Conservation (phyloP, 331 rosid species). For the Rhamnella rubrinervis region DNA sequence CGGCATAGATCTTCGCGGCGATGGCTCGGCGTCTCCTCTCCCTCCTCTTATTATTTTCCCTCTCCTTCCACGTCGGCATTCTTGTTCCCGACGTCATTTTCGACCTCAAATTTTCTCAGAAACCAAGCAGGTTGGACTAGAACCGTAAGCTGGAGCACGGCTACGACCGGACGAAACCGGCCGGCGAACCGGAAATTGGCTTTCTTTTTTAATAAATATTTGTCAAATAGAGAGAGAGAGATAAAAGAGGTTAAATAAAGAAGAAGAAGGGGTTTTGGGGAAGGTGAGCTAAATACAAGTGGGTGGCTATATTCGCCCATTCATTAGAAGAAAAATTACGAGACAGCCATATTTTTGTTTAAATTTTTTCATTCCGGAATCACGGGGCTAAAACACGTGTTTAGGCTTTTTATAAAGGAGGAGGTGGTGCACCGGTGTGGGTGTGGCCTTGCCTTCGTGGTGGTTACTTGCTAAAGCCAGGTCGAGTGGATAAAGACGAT, state of each 20-base stretch:
- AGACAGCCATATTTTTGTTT: slow-evolving; percentile 18
- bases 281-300: slow-evolving; percentile 30
- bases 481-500: not conserved
- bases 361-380: slow-evolving; percentile 21
- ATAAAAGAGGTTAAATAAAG: not conserved
- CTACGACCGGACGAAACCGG: not conserved
- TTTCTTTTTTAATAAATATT: not conserved
- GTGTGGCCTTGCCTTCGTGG: slow-evolving; percentile 15
- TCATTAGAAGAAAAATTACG: slow-evolving; percentile 5
- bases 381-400: slow-evolving; percentile 49
- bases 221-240: slow-evolving; percentile 2
- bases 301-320: not conserved
- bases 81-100: slow-evolving; percentile 84
- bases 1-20: slow-evolving; percentile 93
- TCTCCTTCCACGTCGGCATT: slow-evolving; percentile 98
- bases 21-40: slow-evolving; percentile 94
- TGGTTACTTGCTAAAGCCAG: not conserved
- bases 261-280: not conserved
- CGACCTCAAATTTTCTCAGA: not conserved
- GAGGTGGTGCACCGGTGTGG: slow-evolving; percentile 7
- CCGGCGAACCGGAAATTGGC: slow-evolving; percentile 9
- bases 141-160: not conserved
- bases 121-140: slow-evolving; percentile 10
- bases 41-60: slow-evolving; percentile 94
- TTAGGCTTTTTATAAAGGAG: slow-evolving; percentile 31